Base-by-base conservation (phyloP, 163 green algal genomes). In the Scenedesmus sp. region DNA sequence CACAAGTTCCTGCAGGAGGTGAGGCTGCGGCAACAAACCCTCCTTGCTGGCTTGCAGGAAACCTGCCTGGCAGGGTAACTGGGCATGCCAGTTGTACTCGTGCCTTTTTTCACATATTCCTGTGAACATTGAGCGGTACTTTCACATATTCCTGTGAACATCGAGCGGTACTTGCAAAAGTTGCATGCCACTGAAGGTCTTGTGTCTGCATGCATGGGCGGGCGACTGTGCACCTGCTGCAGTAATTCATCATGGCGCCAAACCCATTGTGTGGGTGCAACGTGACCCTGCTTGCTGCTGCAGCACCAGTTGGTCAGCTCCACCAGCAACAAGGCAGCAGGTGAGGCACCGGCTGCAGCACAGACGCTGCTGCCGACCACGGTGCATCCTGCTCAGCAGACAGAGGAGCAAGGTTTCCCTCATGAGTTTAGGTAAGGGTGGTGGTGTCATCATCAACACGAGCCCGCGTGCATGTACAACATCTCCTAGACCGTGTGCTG, bases 391-490 rank as follows among this genome's bases (percentile, higher is more conserved):
- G 46, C 78, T 22, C 26, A 43, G 44, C 26, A 35, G 24, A 72
- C 33, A 35, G 59, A 72, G 59, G 59, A 72, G 59, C 59, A 72
- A 35, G 82, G 82, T 0, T 88, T 88, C 37, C 82, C 82, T 20
- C 82, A 88, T 42, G 82, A 88, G 82, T 88, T 88, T 37, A 88
- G 82, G 82, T 88, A 49, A 7, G 24, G 22, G 10, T 20, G 49
- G 49, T 56, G 10, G 49, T 56, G 49, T 56, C n/a, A n/a, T n/a
- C n/a, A n/a, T n/a, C n/a, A n/a, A n/a, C n/a, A n/a, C n/a, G n/a
- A 56, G 49, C 15, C 49, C 15, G 49, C 49, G 15, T 56, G 49
- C 15, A 13, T 20, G 49, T n/a, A n/a, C 49, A 56, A 13, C 49
- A 56, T 56, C 49, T 56, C n/a, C n/a, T n/a, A n/a, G n/a, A n/a